Percentiles rank a stretch among this genome's conserved stretches.
phyloP scores from a whole-genome alignment of 2,329 filamentous ascomycete species.

The Lomentospora prolificans region DNA sequence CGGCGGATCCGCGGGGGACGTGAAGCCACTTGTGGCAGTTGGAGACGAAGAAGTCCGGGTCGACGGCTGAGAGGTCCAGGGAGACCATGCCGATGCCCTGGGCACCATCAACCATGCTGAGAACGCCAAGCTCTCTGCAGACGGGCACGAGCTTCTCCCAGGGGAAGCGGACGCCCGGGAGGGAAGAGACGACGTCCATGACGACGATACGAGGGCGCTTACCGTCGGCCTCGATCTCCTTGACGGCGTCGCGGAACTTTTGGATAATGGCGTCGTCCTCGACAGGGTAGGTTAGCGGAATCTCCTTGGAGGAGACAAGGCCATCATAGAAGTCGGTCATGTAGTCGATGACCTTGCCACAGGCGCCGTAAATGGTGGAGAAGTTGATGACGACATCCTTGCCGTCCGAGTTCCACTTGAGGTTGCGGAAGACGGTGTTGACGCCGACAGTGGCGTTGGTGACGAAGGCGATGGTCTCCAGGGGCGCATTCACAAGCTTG shows the following conservation, averaged over 20 bases:
- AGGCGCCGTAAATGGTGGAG: slow-evolving; percentile 67
- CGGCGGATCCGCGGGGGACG: slow-evolving; percentile 67
- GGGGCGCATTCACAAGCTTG: slow-evolving; percentile 53
- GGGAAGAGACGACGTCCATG: slow-evolving; percentile 72
- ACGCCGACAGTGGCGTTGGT: slow-evolving; percentile 70
- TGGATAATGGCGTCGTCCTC: slow-evolving; percentile 56
- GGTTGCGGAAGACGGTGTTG: slow-evolving; percentile 70
- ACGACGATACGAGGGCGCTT: slow-evolving; percentile 53
- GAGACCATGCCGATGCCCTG: slow-evolving; percentile 74
- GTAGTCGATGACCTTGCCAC: slow-evolving; percentile 62
- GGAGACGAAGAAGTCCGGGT: slow-evolving; percentile 77
- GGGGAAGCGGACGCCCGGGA: slow-evolving; percentile 71
- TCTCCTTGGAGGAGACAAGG: slow-evolving; percentile 35
- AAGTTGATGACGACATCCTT: slow-evolving; percentile 75
- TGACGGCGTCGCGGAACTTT: slow-evolving; percentile 50
- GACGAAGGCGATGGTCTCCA: slow-evolving; percentile 63
- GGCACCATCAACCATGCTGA: slow-evolving; percentile 74
- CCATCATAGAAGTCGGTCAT: slow-evolving; percentile 55
- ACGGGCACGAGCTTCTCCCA: slow-evolving; percentile 56
- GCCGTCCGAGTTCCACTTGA: slow-evolving; percentile 57
- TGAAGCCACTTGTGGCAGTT: slow-evolving; percentile 92
- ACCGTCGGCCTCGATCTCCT: slow-evolving; percentile 39
- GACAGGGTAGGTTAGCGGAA: slow-evolving; percentile 59
- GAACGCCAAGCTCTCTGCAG: slow-evolving; percentile 56
- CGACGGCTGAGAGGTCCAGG: slow-evolving; percentile 54